Evolutionary conservation across 805 yeast genomes (phyloP), one percentile per base, ranked within the genome.

Genomic region (Blastobotrys parvus): DNA sequence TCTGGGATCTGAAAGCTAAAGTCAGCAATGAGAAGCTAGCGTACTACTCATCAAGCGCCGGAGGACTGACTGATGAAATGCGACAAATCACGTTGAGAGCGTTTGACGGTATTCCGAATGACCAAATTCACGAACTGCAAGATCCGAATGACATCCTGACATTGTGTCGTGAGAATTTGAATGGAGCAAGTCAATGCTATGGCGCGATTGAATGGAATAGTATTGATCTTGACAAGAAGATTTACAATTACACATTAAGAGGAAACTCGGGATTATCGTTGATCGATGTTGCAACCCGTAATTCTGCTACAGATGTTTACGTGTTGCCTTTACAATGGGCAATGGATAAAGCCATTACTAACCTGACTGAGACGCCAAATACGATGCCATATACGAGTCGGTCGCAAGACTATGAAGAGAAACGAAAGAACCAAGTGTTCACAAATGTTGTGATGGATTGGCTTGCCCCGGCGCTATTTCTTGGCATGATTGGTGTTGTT

Each of bases 261-360:
- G 58, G 62, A 22, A 60, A 61, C 40, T 51, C 62, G 4, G 66
- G 66, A 1, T 45, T 55, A 17, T 39, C 44, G 38, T 32, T 41
- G 11, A 53, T 62, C 39, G 50, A 58, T 32, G 58, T 62, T 16
- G 46, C 36, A 17, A 50, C 47, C 29, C 54, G 51, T 38, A 43
- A 52, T 10, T 55, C 63, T 13, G 55, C 50, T 25, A 54, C 57
- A 18, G 66, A 62, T 30, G 49, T 49, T 3, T 54, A 54, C 35
- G 52, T 62, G 16, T 43, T 61, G 36, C 66, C 66, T 2, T 48
- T 62, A 6, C 66, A 62, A 38, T 59, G 60, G 57, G 62, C 64
- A 4, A 40, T 62, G 16, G 66, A 62, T 31, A 43, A 44, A 32
- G 65, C 63, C 5, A 56, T 62, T 20, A 50, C 56, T 11, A 51